A percentile compares a stretch with the other conserved stretches of the same genome.
Evolutionary conservation across 1,284 basidiomycete species (phyloP).

Genomic region (Cryptococcus sp.): DNA sequence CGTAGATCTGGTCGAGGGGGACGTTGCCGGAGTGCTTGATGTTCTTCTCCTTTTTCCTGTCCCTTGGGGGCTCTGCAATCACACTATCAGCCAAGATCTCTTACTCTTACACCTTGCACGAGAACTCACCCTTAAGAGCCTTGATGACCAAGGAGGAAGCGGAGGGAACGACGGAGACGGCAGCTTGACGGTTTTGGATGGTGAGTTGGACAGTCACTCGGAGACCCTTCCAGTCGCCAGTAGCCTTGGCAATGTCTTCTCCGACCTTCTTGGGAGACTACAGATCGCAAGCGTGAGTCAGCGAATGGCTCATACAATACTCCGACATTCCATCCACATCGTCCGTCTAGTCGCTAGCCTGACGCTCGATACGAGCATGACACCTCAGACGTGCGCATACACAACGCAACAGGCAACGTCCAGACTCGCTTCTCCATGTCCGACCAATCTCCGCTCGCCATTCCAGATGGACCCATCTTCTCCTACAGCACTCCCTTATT

Average conservation of each 20-base stretch:
- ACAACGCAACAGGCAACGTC: no score
- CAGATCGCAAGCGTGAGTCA: background rate
- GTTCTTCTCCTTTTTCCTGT: conserved; percentile 99
- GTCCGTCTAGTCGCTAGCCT: no score
- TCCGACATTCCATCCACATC: no score
- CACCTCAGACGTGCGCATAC: no score
- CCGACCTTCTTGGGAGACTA: conserved; percentile 99
- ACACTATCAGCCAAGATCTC: background rate
- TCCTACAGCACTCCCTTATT: conserved; percentile 1
- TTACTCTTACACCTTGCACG: background rate
- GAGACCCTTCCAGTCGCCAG: conserved; percentile 98
- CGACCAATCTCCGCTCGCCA: no score
- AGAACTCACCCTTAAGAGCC: conserved; percentile 85
- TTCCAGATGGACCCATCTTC: no score
- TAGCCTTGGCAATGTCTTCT: conserved; percentile 99
- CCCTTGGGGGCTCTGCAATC: conserved; percentile 90
- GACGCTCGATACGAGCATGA: no score
- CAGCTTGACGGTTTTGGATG: conserved; percentile 97
- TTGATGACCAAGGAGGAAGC: conserved; percentile 98
- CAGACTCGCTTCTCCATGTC: no score
- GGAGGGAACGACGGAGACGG: conserved; percentile 95
- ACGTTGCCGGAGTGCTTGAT: conserved; percentile 98
- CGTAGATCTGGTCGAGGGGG: conserved; percentile 89
- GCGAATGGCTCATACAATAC: no score
- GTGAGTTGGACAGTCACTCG: conserved; percentile 98